Percentiles rank a stretch among this genome's conserved stretches.
Evolutionary conservation across 192 early-diverging fungal species (phyloP).

Genomic region (Kickxella alabastrina): DNA sequence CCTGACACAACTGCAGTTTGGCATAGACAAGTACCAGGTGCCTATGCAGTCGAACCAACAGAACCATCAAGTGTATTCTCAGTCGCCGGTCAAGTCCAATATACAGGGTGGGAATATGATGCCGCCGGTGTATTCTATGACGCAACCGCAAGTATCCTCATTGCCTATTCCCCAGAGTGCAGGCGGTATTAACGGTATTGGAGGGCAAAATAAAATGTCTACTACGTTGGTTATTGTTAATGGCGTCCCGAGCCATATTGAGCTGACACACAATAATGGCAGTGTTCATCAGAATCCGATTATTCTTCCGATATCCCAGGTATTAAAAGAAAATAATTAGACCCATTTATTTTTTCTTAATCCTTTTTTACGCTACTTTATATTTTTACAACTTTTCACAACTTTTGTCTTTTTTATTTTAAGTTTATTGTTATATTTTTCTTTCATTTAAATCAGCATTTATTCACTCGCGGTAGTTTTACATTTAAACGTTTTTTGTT

Average conservation of each 20-base stretch:
- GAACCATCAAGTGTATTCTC: background rate
- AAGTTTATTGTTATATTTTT: background rate
- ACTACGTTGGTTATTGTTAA: conserved; percentile 35
- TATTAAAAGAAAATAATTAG: conserved; percentile 11
- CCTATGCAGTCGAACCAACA: background rate
- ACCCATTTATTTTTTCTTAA: background rate
- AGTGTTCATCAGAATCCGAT: conserved; percentile 33
- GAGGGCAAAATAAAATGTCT: conserved; percentile 14
- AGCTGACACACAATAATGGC: conserved; percentile 24
- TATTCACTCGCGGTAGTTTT: background rate
- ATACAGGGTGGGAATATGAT: background rate
- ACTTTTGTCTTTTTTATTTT: background rate
- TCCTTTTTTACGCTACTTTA: background rate
- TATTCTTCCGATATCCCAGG: conserved; percentile 29
- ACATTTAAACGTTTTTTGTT: background rate
- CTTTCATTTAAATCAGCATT: background rate
- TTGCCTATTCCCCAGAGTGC: no score
- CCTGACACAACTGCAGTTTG: background rate
- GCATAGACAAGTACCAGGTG: background rate
- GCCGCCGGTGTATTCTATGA: no score
- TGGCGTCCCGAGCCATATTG: conserved; percentile 29
- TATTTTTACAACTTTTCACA: background rate
- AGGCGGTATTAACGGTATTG: background rate
- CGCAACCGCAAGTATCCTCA: background rate
- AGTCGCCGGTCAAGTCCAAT: background rate